Evolutionary conservation across 116 monocot species (phyloP).

Genomic region (Phalaenopsis hybrid): DNA sequence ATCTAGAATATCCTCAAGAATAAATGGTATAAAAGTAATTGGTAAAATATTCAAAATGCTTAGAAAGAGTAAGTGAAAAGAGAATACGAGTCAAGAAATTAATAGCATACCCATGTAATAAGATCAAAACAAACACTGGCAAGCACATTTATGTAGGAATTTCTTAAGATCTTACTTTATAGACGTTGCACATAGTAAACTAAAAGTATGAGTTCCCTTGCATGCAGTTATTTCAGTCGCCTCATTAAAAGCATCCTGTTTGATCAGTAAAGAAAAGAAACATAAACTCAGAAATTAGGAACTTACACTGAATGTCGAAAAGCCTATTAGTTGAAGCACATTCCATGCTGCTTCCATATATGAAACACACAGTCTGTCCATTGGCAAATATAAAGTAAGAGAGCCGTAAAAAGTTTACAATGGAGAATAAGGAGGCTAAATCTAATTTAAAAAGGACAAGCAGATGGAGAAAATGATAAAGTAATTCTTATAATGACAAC

Average conservation of each 20-base stretch:
- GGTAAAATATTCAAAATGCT: too few species aligned
- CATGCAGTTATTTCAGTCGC: neutral
- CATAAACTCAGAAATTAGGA: neutral
- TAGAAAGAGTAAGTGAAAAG: too few species aligned
- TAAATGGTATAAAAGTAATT: neutral
- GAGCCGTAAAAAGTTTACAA: neutral
- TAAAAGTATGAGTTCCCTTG: neutral
- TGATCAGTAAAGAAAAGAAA: neutral
- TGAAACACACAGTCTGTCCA: conserved; percentile 45
- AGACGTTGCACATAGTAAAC: neutral
- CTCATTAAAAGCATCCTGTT: neutral
- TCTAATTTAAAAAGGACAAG: neutral
- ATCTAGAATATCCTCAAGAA: too few species aligned
- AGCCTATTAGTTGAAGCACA: conserved; percentile 39
- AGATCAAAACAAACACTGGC: too few species aligned
- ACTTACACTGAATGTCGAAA: conserved; percentile 47
- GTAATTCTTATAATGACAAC: neutral
- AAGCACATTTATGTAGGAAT: too few species aligned
- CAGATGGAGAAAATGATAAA: neutral
- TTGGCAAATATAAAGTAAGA: conserved; percentile 4
- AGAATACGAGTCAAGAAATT: too few species aligned
- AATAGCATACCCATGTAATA: too few species aligned
- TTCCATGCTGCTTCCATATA: conserved; percentile 75
- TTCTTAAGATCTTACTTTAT: too few species aligned
- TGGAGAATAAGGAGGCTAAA: neutral